Base-by-base conservation (phyloP, 495 filamentous ascomycete genomes). In the Aspergillus sparsus region DNA sequence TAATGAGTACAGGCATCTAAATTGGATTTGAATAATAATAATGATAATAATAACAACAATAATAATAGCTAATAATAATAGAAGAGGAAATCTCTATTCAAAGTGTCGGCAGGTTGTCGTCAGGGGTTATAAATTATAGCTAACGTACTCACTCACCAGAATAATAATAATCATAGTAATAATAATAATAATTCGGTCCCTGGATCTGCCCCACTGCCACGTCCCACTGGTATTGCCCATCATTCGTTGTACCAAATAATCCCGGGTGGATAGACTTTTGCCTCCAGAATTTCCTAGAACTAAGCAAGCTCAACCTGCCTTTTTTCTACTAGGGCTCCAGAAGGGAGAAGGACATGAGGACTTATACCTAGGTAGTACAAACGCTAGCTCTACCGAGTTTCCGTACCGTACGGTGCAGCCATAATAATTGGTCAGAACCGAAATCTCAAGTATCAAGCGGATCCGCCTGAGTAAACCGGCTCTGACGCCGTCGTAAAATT, bases 401-500 rank as follows among this genome's bases (percentile, higher is more conserved):
- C 21, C 15, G 13, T 42, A 44, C 52, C 52, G 15, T 21, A 54
- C n/a, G 52, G 5, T 18, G 12, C 21, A 54, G 9, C 7, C 16
- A 39, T 39, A 61, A 55, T 61, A 53, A 61, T 61, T 53, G 52
- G 33, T 56, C 52, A 34, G 51, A 50, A 44, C 58, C 50, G 37
- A 41, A n/a, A 11, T 41, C 54, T 37, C 35, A 32, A 61, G 49
- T 55, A 63, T 63, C 61, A 58, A 63, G 44, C 44, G 50, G 27
- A 9, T 15, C 44, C 44, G 16, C 61, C 41, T 56, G 52, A 42
- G 36, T 15, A 56, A 54, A 63, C 56, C 62, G 37, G 62, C 45
- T 53, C 47, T 50, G 62, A 60, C 62, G 58, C 62, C 62, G 62
- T 61, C 63, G 64, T 61, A 61, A 66, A 61, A 67, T 64, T 68